Percentiles rank a stretch among this genome's conserved stretches.
These are phyloP conservation scores for Phytopythium delawarense DNA, from an alignment of 352 stramenopile genomes.

Conservation along the genomic window DNA sequence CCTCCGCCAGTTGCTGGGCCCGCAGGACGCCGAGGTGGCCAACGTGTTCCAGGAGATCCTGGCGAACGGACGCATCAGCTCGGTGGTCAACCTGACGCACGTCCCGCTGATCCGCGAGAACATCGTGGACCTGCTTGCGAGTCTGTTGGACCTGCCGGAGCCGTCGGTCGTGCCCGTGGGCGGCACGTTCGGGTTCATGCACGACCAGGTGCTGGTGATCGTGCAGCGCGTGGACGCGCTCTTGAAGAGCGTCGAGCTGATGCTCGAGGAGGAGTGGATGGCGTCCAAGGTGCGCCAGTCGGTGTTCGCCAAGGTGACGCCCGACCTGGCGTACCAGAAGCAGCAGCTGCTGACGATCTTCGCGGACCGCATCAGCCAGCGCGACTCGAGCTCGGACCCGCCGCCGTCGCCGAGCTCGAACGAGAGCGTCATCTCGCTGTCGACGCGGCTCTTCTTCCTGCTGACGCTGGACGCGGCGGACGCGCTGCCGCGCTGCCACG, in stretches of 20 bases:
- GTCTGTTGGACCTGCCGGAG: constrained; percentile 79
- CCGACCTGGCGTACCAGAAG: constrained; percentile 77
- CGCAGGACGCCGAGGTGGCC: constrained; percentile 53
- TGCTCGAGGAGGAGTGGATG: constrained; percentile 88
- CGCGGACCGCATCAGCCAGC: constrained; percentile 58
- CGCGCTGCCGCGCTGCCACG: constrained; percentile 74
- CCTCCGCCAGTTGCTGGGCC: constrained; percentile 70
- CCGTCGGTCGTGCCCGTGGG: constrained; percentile 56
- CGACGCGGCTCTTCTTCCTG: constrained; percentile 79
- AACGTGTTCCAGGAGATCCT: constrained; percentile 73
- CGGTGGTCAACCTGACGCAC: constrained; percentile 69
- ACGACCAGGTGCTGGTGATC: constrained; percentile 74
- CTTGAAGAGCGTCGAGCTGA: constrained; percentile 79
- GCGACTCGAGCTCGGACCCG: constrained; percentile 34
- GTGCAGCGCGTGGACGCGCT: constrained; percentile 74
- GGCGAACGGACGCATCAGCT: constrained; percentile 35
- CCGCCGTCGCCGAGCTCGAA: constrained; percentile 61
- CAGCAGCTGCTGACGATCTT: constrained; percentile 73
- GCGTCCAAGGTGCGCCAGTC: constrained; percentile 77
- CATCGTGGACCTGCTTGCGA: constrained; percentile 77
- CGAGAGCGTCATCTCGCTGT: constrained; percentile 74
- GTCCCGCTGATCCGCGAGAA: constrained; percentile 78
- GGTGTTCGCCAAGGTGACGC: constrained; percentile 69
- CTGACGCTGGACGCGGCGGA: constrained; percentile 82
- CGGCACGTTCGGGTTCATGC: constrained; percentile 48